Percentiles rank a stretch among this genome's conserved stretches.
Evolutionary conservation across 495 filamentous ascomycete genomes (phyloP).

Genomic region (Trichocladium antarcticum): DNA sequence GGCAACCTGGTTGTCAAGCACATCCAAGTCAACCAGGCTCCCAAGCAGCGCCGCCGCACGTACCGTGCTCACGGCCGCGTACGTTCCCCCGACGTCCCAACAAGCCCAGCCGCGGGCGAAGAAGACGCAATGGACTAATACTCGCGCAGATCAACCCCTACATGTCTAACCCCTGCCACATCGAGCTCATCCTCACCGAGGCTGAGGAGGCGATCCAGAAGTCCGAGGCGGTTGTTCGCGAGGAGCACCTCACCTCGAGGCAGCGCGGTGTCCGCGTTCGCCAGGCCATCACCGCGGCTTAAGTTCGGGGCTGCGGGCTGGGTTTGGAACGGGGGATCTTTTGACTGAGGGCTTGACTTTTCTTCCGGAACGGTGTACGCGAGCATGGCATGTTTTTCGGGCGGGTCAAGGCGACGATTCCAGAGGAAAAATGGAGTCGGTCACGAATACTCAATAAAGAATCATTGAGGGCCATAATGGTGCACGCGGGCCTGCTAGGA

Average conservation of each 20-base stretch:
- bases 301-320: conserved; percentile 27
- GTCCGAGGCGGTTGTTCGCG: conserved; percentile 51
- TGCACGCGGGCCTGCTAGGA: conserved; percentile 14
- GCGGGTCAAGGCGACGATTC: conserved; percentile 33
- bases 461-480: conserved; percentile 23
- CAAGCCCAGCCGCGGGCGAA: not conserved
- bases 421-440: conserved; percentile 27
- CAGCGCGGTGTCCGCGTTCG: conserved; percentile 76
- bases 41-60: conserved; percentile 93
- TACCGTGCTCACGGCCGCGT: conserved; percentile 99
- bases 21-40: conserved; percentile 99
- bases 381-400: conserved; percentile 33
- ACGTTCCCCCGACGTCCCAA: conserved; percentile 38
- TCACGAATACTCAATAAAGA: conserved; percentile 31
- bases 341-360: conserved; percentile 31
- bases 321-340: conserved; percentile 20
- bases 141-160: conserved; percentile 84
- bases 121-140: conserved; percentile 21
- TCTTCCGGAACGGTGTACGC: conserved; percentile 34
- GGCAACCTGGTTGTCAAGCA: conserved; percentile 94
- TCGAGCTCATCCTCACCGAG: conserved; percentile 98
- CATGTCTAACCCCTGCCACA: conserved; percentile 99
- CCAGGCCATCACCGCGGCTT: conserved; percentile 69
- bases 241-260: conserved; percentile 63
- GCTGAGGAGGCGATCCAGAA: conserved; percentile 85